Base-by-base conservation (phyloP, 2,329 filamentous ascomycete genomes). In the Colletotrichum viniferum region DNA sequence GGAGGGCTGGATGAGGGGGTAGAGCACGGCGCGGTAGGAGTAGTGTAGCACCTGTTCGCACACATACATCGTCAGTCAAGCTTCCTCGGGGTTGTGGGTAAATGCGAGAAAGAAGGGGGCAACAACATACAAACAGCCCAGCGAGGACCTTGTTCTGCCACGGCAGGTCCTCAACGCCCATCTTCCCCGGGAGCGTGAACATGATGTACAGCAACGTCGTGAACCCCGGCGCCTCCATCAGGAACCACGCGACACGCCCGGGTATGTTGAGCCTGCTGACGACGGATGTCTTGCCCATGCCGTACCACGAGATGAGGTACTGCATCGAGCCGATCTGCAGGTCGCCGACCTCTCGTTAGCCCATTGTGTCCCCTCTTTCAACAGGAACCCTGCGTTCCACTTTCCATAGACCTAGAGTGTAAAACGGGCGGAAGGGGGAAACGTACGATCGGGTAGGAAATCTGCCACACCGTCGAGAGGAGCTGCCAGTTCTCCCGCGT, bases 221-320 rank as follows among this genome's bases (percentile, higher is more conserved):
- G 81, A 96, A 93, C 18, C 95, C 95, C 0, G 94, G 92, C 16
- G 90, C 87, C 84, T 99, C 97, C 95, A 98, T 98, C 4, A 92
- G 90, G 71, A 94, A 89, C 97, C 97, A 99, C 73, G 92, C 96
- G 77, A 95, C 87, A 79, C 94, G 95, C 76, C 97, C 97, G 3
- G 96, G 95, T n/a, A 98, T 84, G 85, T 99, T 99, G 82, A 97
- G 87, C 14, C 86, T 86, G 79, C 94, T 96, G 4, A 88, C 81
- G 21, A 92, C 89, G 5, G 95, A 98, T 4, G 96, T 98, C 86
- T 98, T 98, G 83, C 97, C 97, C 87, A 96, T 95, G 66, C 95
- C 95, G 83, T 98, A 97, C 90, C 92, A 98, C 71, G 91, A 90
- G n/a, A 89, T 86, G 71, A 93, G 74, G 93, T 94, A 97, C 91